These are phyloP conservation scores for Tympanopsis confertula DNA, from an alignment of 2,329 filamentous ascomycete species.

Conservation along the genomic window DNA sequence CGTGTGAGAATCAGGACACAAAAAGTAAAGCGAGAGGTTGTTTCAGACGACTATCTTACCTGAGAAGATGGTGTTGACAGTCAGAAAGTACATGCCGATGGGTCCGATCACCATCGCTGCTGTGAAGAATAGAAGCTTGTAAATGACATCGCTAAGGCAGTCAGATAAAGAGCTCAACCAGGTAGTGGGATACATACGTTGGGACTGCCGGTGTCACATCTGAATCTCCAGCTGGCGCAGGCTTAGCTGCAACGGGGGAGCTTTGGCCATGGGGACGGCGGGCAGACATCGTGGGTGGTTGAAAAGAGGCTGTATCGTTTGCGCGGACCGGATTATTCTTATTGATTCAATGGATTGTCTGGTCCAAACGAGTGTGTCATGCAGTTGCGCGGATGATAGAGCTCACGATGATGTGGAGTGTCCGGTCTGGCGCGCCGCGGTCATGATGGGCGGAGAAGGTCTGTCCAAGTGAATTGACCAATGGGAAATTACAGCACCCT, in stretches of 20 bases:
- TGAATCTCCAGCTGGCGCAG: not conserved
- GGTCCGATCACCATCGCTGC: conserved; percentile 52
- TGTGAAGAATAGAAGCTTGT: conserved; percentile 53
- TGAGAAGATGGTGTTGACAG: conserved; percentile 40
- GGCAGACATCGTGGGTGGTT: not conserved
- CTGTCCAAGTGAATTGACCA: no score
- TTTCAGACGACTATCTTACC: conserved; percentile 24
- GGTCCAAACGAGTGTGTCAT: no score
- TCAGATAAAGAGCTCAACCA: not conserved
- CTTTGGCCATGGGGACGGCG: not conserved
- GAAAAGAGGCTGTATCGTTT: no score
- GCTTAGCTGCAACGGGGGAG: not conserved
- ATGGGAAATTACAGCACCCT: no score
- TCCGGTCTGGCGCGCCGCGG: no score
- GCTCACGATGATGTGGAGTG: no score
- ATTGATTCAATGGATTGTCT: no score
- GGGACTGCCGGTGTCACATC: conserved; percentile 1
- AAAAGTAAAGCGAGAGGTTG: not conserved
- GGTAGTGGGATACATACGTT: not conserved
- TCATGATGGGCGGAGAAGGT: no score
- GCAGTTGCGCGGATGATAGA: no score
- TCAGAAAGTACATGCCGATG: conserved; percentile 51
- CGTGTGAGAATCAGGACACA: not conserved
- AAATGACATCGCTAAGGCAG: conserved; percentile 40
- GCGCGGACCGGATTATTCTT: no score